Conservation (phyloP, 129 eudicot genomes). For the Arctium lappa region DNA sequence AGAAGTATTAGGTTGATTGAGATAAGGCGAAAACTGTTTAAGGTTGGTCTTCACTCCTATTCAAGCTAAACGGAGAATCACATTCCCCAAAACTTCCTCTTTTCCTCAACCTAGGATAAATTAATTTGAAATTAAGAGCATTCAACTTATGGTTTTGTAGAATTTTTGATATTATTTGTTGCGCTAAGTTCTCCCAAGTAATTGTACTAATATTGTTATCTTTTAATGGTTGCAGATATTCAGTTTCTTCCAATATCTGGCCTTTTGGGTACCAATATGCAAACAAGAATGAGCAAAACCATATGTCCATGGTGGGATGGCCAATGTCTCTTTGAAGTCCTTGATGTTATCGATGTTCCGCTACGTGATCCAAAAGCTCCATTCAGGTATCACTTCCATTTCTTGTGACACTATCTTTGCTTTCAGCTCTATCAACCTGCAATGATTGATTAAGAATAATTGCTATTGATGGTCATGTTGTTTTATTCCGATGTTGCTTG, state of each 20-base stretch:
- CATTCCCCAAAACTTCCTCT: neutral
- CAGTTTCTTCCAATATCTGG: conserved; percentile 92
- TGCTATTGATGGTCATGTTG: too few species aligned
- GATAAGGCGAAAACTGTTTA: neutral
- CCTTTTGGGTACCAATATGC: conserved; percentile 63
- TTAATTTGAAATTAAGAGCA: neutral
- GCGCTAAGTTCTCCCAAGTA: neutral
- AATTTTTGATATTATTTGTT: neutral
- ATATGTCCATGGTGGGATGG: conserved; percentile 86
- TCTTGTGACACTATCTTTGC: neutral
- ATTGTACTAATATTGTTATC: neutral
- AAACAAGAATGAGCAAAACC: conserved; percentile 57
- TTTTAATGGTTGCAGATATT: conserved; percentile 53
- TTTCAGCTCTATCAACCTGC: too few species aligned
- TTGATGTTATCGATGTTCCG: conserved; percentile 78
- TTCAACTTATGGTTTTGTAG: neutral
- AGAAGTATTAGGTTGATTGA: neutral
- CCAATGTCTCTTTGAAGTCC: conserved; percentile 87
- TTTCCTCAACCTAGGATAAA: neutral
- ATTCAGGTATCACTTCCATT: conserved; percentile 53
- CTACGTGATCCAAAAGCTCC: conserved; percentile 80
- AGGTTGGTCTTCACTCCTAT: neutral
- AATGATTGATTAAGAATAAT: too few species aligned
- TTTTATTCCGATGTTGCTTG: too few species aligned
- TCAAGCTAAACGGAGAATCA: neutral